Percentiles rank a stretch among this genome's conserved stretches.
These are phyloP conservation scores for Colletotrichum lini DNA, from an alignment of 2,329 filamentous ascomycete species.

Conservation along the genomic window DNA sequence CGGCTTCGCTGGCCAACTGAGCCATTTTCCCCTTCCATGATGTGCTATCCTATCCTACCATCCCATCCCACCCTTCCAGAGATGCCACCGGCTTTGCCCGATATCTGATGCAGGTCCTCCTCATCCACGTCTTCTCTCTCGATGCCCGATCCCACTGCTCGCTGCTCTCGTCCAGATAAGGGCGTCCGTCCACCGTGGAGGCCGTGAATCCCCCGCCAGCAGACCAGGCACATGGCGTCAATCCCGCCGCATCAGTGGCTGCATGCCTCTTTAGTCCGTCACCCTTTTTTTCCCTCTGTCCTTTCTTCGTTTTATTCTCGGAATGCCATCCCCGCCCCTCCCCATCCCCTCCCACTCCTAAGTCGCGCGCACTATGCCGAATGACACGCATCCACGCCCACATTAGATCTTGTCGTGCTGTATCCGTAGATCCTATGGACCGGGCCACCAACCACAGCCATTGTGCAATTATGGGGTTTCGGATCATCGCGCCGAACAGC, in stretches of 20 bases:
- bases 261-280: not conserved
- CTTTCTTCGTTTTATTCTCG: no score
- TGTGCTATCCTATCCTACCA: not conserved
- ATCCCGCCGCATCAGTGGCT: constrained; percentile 37
- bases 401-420: not conserved
- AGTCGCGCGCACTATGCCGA: not conserved
- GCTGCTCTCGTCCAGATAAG: not conserved
- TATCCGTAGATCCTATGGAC: not conserved
- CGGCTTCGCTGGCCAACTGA: constrained; percentile 22
- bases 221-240: constrained; percentile 34
- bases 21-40: constrained; percentile 22
- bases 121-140: constrained; percentile 18
- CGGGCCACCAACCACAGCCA: not conserved
- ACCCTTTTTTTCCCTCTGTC: not conserved
- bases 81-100: constrained; percentile 22
- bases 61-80: not conserved
- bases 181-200: not conserved
- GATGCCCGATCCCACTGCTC: constrained; percentile 5
- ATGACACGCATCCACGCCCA: not conserved
- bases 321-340: not conserved
- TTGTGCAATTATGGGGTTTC: not conserved
- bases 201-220: constrained; percentile 18
- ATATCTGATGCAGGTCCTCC: constrained; percentile 12
- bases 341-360: not conserved
- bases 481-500: constrained; percentile 26